Base-by-base conservation (phyloP, 345 rosid species). In the Pugionium dolabratum region DNA sequence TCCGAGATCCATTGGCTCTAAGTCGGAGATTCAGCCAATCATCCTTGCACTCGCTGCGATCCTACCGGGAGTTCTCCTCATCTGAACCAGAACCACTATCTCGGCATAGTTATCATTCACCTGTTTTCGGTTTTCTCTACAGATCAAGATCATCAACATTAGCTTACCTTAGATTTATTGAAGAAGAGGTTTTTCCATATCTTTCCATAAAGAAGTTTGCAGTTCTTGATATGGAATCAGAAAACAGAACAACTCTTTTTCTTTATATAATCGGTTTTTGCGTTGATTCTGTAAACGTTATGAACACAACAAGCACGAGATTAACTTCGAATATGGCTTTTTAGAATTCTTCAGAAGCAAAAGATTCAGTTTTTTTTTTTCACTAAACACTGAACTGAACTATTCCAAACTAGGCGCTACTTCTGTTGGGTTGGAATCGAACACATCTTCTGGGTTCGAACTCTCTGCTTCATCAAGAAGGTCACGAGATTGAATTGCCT, bases 381-480 rank as follows among this genome's bases (percentile, higher is more conserved):
- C 9, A 28, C 3, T 63, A 72, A 64, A 63, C 43, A 55, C 33
- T 49, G 46, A 64, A 33, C 65, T 52, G 39, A 60, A 70, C 82
- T 85, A 90, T 32, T 93, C 96, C 86, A 88, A 82, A 78, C 91
- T 85, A 62, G 95, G 97, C 1, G 96, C 96, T 72, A 88, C 92
- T 79, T 93, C 97, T 4, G 97, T 90, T n/a, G 97, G 98, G 61
- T 90, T 93, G n/a, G 94, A 88, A 71, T 93, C 98, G 0, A 93
- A 90, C 39, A 88, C 86, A 70, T 92, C 97, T 69, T 93, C 97
- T 1, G 96, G 71, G 66, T 64, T 80, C 1, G 90, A 86, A 64
- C 82, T 75, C 7, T 84, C 88, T 0, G 96, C 88, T 71, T 82
- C 95, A 68, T 90, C 96, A 18, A 90, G 78, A 57, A 90, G 85